Base-by-base conservation (phyloP, 148 eudicot genomes). In the Camellia sinensis region DNA sequence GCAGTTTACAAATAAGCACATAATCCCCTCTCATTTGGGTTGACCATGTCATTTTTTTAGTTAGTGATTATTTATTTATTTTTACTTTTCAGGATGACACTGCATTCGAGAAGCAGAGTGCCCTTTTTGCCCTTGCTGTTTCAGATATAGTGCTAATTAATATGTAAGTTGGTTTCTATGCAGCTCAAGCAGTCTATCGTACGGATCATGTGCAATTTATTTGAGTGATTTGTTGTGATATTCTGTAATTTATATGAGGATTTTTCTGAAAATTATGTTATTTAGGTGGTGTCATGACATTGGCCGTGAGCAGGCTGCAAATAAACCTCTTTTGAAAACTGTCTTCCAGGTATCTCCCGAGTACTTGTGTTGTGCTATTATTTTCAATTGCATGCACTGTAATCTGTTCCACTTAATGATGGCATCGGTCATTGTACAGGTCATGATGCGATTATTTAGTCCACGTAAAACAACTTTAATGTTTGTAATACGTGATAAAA, bases 281-380 rank as follows among this genome's bases (percentile, higher is more conserved):
- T 81, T 78, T 83, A 96, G 99, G 99, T 96, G 99, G 99, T 96
- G 99, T 85, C 99, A 96, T 91, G 99, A 96, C 81, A 96, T 96
- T 84, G 99, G 99, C 9, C 98, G 99, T 87, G 99, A 96, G 84
- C 99, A 96, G 87, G 99, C 99, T 81, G 99, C 99, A 60, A 96
- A 96, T 85, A 96, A 96, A 77, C 99, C 99, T 74, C 93, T 96
- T 74, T 62, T 96, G 87, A 96, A 96, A 89, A 96, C 99, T 81
- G 99, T 96, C 21, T 96, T 96, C 87, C 99, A 96, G 97, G 99
- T 93, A 86, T 57, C 19, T 46, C n/a, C 7, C 45, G 70, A 66
- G 65, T 76, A 37, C 19, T 7, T 80, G 57, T 53, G 5, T 56
- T 76, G 3, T 64, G 12, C n/a, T 22, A 67, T 68, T 59, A 44